Conservation (phyloP, 495 filamentous ascomycete species). For the Penicillium egyptiacum region DNA sequence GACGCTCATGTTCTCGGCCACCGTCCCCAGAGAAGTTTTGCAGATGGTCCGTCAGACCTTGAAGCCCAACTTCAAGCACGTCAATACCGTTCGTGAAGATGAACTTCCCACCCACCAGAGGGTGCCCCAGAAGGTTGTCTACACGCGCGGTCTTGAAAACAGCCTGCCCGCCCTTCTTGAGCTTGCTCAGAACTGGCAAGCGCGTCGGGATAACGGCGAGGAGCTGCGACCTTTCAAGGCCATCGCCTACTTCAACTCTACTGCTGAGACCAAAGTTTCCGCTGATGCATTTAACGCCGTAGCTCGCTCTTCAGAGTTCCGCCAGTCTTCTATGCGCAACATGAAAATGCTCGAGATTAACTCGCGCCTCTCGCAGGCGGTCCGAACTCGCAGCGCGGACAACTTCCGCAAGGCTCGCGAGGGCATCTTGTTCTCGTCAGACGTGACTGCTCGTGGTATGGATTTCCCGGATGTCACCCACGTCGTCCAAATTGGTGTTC, state of each 20-base stretch:
- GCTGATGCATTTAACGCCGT: conserved; percentile 59
- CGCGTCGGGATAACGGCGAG: conserved; percentile 29
- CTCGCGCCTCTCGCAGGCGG: conserved; percentile 66
- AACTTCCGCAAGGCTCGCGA: conserved; percentile 62
- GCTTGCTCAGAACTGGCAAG: conserved; percentile 59
- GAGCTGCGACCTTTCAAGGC: conserved; percentile 77
- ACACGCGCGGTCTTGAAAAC: conserved; percentile 69
- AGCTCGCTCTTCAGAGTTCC: conserved; percentile 23
- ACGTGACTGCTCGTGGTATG: conserved; percentile 92
- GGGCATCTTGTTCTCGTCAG: conserved; percentile 84
- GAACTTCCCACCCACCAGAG: conserved; percentile 81
- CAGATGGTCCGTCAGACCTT: conserved; percentile 66
- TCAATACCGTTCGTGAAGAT: conserved; percentile 76
- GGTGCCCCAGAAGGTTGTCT: conserved; percentile 74
- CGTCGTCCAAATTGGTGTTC: conserved; percentile 68
- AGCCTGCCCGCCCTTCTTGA: conserved; percentile 73
- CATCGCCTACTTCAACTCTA: conserved; percentile 85
- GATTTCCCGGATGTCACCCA: conserved; percentile 74
- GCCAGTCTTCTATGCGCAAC: conserved; percentile 46
- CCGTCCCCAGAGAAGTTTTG: conserved; percentile 81
- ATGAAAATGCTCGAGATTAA: conserved; percentile 69
- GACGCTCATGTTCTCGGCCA: conserved; percentile 92
- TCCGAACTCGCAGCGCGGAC: conserved; percentile 66
- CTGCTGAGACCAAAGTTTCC: conserved; percentile 66
- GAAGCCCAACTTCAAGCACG: conserved; percentile 74